Base-by-base conservation (phyloP, 495 filamentous ascomycete genomes). In the Astrocystis sublimbata region DNA sequence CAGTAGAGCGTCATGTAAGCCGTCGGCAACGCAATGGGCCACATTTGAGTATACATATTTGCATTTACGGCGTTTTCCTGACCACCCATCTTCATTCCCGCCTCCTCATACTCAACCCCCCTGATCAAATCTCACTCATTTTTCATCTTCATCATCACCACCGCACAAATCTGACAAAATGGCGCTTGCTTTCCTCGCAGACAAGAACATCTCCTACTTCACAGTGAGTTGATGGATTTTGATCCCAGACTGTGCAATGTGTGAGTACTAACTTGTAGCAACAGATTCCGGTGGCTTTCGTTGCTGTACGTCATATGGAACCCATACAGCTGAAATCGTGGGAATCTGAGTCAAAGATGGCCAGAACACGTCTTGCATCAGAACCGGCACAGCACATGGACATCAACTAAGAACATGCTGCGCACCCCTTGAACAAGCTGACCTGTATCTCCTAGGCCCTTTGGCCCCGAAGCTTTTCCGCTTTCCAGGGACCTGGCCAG, bases 211-310 rank as follows among this genome's bases (percentile, higher is more conserved):
- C 59, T 82, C 80, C 28, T 75, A 79, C 62, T 80, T 78, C 66
- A 73, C 79, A 15, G 77, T 83, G 55, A 56, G 74, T 65, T 28
- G 15, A 47, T 19, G n/a, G n/a, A 6, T 7, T 23, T 28, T 36
- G 5, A 4, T 33, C 6, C 40, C 52, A 23, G 19, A 19, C 35
- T 2, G 19, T 12, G n/a, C n/a, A n/a, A 30, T n/a, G 12, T 43
- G 10, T 23, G 12, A 50, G 38, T 43, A 33, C 15, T 57, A 42
- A 45, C 19, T 23, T 31, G 36, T 50, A 38, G 1, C 12, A 9
- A 45, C 35, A 82, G 81, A 71, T 83, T 62, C 81, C 81, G 21
- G 77, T 69, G 7, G 81, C 81, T 13, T 71, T 81, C 58, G 5
- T 78, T 38, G 26, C 83, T 19, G 70, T 70, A 68, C 0, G 61